Conservation (phyloP, 2,329 filamentous ascomycete genomes). For the Exserohilum turcica region DNA sequence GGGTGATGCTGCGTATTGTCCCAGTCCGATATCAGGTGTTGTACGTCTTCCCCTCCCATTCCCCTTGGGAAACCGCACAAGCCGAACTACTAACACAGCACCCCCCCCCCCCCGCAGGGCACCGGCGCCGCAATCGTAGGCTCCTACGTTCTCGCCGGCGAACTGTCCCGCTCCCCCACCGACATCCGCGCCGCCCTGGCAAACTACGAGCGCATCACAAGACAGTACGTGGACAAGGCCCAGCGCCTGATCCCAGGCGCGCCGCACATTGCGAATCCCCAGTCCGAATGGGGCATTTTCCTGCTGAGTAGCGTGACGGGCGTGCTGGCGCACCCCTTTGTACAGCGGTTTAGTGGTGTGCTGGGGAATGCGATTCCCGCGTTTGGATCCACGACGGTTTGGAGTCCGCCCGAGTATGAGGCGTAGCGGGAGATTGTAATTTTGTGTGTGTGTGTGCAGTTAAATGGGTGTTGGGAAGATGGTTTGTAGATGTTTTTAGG, state of each 20-base stretch:
- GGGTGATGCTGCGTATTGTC: conserved; percentile 50
- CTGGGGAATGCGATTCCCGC: conserved; percentile 20
- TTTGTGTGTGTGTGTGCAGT: too few relatives aligned
- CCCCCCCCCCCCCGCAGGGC: too few relatives aligned
- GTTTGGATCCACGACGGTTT: conserved; percentile 20
- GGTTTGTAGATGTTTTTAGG: too few relatives aligned
- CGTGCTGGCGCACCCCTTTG: conserved; percentile 17
- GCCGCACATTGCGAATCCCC: conserved; percentile 32
- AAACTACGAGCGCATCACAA: conserved; percentile 26
- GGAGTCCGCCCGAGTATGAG: conserved; percentile 31
- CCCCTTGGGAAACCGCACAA: too few relatives aligned
- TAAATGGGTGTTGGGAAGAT: too few relatives aligned
- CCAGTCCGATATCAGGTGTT: conserved; percentile 40
- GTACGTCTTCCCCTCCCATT: conserved; percentile 12
- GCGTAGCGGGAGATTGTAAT: too few relatives aligned
- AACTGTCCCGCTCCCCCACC: conserved; percentile 31
- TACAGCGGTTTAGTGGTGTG: conserved; percentile 16
- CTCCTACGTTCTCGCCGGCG: conserved; percentile 48
- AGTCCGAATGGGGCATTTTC: conserved; percentile 30
- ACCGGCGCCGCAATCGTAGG: conserved; percentile 46
- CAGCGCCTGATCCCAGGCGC: conserved; percentile 34
- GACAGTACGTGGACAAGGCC: conserved; percentile 28
- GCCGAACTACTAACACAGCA: too few relatives aligned
- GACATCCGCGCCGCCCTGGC: conserved; percentile 30
- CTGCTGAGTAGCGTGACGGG: conserved; percentile 25